Evolutionary conservation across 1,284 basidiomycete species (phyloP), one percentile per base, ranked within the genome.

Genomic region (Marasmius tenuissimus): DNA sequence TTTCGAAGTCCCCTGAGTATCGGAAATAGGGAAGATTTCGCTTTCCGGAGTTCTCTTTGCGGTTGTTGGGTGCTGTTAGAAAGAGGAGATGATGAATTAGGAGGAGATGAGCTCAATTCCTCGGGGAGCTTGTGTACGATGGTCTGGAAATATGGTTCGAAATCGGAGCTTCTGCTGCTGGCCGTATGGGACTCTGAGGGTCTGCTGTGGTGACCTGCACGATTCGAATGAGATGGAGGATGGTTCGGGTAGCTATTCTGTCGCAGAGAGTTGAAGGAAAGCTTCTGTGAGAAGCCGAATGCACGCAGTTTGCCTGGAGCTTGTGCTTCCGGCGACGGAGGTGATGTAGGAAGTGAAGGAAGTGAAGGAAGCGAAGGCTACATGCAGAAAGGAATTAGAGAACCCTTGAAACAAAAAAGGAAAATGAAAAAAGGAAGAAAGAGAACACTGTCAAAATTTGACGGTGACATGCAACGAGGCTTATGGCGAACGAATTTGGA

Each of bases 271-370:
- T 52, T 74, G 73, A 45, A 42, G 22, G 22, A 78, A 68, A 62
- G 73, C 75, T 65, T 73, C 73, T 10, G 76, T 70, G 73, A 76
- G 74, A 62, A 69, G 71, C 64, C 70, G 71, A 62, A 78, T 73
- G 12, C 34, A 1, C 75, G 76, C 75, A 52, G 20, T 47, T 55
- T 58, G 57, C 52, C 34, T 18, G 52, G 6, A 5, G 52, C 5
- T 12, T 35, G 37, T 20, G 27, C 27, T 27, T 27, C 27, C 27
- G 54, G 54, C 35, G 54, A 39, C 39, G 54, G 42, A 56, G 54
- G 54, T 20, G 54, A 45, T 48, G 45, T 11, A 12, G 16, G 48
- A 18, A 16, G 56, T 47, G 33, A 58, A 33, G 42, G n/a, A 16
- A 16, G 12, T n/a, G 27, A 58, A 20, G 33, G 42, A 34, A 16